A percentile compares a stretch with the other conserved stretches of the same genome.
Evolutionary conservation across 176 grass and related monocot genomes (phyloP).

Genomic region (Oropetium thomaeum): DNA sequence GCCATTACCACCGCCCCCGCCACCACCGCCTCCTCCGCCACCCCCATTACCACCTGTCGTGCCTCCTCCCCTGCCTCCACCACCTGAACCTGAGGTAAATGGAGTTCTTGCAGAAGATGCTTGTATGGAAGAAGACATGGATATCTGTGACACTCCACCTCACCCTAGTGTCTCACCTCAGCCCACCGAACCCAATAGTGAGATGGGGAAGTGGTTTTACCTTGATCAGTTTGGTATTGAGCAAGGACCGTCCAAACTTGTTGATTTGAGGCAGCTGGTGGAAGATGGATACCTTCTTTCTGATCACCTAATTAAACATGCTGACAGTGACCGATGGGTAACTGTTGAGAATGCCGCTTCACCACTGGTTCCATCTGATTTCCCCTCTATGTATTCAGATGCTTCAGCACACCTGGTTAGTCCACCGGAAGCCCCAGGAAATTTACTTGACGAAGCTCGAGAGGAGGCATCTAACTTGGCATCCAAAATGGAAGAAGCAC

Average conservation of each 20-base stretch:
- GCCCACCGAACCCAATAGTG: slow-evolving; percentile 29
- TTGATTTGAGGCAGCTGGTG: slow-evolving; percentile 65
- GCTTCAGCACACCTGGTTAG: slow-evolving; percentile 45
- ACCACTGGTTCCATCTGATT: slow-evolving; percentile 53
- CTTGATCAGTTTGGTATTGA: slow-evolving; percentile 80
- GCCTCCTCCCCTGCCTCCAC: slow-evolving; percentile 60
- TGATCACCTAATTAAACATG: slow-evolving; percentile 98
- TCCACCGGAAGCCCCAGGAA: slow-evolving; percentile 58
- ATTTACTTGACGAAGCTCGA: slow-evolving; percentile 67
- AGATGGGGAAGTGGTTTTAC: slow-evolving; percentile 84
- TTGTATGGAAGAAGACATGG: slow-evolving; percentile 99
- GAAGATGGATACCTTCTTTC: slow-evolving; percentile 83
- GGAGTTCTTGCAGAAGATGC: slow-evolving; percentile 44
- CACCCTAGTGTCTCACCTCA: slow-evolving; percentile 55
- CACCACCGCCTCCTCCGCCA: slow-evolving; percentile 52
- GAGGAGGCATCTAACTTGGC: slow-evolving; percentile 46
- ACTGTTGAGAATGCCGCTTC: slow-evolving; percentile 94
- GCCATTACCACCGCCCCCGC: slow-evolving; percentile 52
- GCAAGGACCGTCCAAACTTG: slow-evolving; percentile 84
- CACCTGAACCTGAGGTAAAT: slow-evolving; percentile 39
- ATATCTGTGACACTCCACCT: slow-evolving; percentile 95
- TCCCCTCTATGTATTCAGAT: slow-evolving; percentile 54
- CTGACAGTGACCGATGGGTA: slow-evolving; percentile 71
- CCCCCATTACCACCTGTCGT: slow-evolving; percentile 54
- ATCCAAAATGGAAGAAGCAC: slow-evolving; percentile 38